These are phyloP conservation scores for Eucommia ulmoides DNA, from an alignment of 257 asterid genomes.

Conservation along the genomic window DNA sequence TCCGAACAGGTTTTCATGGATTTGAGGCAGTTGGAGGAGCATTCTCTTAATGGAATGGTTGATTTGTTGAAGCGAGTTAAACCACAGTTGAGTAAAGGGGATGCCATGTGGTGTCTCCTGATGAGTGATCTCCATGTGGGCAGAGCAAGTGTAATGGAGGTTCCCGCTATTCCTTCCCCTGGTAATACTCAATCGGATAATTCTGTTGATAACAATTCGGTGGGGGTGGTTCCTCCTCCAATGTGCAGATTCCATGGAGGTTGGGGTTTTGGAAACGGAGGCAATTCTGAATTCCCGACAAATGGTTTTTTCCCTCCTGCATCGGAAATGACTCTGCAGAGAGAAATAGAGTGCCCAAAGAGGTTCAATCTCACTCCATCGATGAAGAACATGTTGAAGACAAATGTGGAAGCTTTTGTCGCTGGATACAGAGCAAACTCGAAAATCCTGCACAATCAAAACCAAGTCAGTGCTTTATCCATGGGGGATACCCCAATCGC, in stretches of 20 bases:
- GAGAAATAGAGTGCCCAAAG: not conserved
- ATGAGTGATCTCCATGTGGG: slow-evolving; percentile 87
- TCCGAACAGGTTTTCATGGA: slow-evolving; percentile 24
- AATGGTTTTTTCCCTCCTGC: not conserved
- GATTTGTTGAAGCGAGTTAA: slow-evolving; percentile 74
- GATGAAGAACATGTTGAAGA: not conserved
- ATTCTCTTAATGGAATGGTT: slow-evolving; percentile 79
- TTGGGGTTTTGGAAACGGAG: not conserved
- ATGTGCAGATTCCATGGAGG: not conserved
- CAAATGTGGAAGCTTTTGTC: not conserved
- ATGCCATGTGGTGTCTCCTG: slow-evolving; percentile 94
- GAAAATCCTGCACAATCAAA: not conserved
- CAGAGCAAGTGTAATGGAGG: not conserved
- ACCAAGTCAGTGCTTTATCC: not conserved
- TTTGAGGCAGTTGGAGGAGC: slow-evolving; percentile 73
- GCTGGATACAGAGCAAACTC: not conserved
- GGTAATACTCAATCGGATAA: not conserved
- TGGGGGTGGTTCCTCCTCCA: not conserved
- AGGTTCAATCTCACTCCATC: not conserved
- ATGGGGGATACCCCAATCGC: not conserved
- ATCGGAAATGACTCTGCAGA: not conserved
- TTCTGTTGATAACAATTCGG: not conserved
- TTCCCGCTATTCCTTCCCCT: not conserved
- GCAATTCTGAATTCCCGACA: not conserved
- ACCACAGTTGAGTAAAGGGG: slow-evolving; percentile 73